phyloP scores from a whole-genome alignment of 139 green algal genomes.

The Picochlorum sp. region DNA sequence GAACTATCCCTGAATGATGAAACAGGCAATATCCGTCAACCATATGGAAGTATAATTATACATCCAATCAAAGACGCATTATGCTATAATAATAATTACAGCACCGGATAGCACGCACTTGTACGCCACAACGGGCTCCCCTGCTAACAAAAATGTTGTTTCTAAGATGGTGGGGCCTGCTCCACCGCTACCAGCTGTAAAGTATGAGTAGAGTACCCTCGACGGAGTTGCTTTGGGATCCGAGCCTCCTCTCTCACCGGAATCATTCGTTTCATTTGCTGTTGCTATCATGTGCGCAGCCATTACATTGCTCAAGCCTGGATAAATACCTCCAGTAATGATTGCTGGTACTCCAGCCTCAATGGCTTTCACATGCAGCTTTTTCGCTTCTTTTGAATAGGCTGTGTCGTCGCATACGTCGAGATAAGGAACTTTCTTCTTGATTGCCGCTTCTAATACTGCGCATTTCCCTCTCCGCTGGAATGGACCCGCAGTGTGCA shows the following conservation, averaged over 20 bases:
- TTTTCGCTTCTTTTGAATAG: slow-evolving; percentile 36
- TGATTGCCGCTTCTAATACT: slow-evolving; percentile 71
- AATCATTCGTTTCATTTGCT: not conserved
- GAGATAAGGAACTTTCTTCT: slow-evolving; percentile 65
- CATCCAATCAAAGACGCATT: not conserved
- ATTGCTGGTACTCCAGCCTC: slow-evolving; percentile 77
- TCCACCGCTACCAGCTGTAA: slow-evolving; percentile 79
- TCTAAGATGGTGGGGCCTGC: slow-evolving; percentile 89
- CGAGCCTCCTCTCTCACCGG: slow-evolving; percentile 1
- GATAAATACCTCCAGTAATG: slow-evolving; percentile 67
- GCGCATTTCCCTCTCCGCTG: slow-evolving; percentile 42
- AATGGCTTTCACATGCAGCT: slow-evolving; percentile 37
- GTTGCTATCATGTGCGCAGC: slow-evolving; percentile 71
- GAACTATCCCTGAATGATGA: slow-evolving; percentile 25
- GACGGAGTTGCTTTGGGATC: slow-evolving; percentile 23
- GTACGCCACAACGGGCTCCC: slow-evolving; percentile 29
- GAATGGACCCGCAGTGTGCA: slow-evolving; percentile 90
- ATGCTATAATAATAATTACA: too few relatives aligned
- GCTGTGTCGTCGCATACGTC: slow-evolving; percentile 91
- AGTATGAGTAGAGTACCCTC: slow-evolving; percentile 80
- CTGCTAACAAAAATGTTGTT: slow-evolving; percentile 74
- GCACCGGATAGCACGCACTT: too few relatives aligned
- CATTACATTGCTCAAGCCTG: slow-evolving; percentile 85
- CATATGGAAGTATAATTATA: too few relatives aligned
- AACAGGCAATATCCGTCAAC: too few relatives aligned